These are phyloP conservation scores for Spencermartinsiella europaea DNA, from an alignment of 805 yeast species.

Conservation along the genomic window DNA sequence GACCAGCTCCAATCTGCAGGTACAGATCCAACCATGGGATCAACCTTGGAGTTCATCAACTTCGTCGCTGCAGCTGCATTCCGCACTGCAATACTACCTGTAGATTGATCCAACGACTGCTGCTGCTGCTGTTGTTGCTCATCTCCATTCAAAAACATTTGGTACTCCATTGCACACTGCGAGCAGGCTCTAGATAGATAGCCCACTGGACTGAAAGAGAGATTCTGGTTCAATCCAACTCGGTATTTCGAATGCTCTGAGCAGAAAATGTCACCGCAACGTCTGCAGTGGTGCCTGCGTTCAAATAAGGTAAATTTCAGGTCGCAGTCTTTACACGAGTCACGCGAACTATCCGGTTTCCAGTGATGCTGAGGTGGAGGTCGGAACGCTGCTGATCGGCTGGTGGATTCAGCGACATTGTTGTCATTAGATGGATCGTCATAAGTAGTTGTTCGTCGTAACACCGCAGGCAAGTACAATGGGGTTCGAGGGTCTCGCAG, in stretches of 20 bases:
- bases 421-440: neutral
- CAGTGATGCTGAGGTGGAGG: slow-evolving; percentile 34
- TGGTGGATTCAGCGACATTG: neutral
- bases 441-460: slow-evolving; percentile 42
- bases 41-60: slow-evolving; percentile 14
- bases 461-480: slow-evolving; percentile 84
- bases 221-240: slow-evolving; percentile 47
- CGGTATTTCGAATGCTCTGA: slow-evolving; percentile 57
- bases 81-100: neutral
- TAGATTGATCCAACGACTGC: neutral
- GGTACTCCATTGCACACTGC: slow-evolving; percentile 55
- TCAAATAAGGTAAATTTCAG: slow-evolving; percentile 70
- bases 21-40: slow-evolving; percentile 41
- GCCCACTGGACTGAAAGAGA: slow-evolving; percentile 59
- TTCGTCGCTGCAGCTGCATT: neutral
- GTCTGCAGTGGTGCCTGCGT: slow-evolving; percentile 78
- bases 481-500: slow-evolving; percentile 80
- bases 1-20: slow-evolving; percentile 83
- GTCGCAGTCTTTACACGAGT: slow-evolving; percentile 63
- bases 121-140: neutral
- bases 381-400: neutral
- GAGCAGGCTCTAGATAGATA: slow-evolving; percentile 66
- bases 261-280: slow-evolving; percentile 79
- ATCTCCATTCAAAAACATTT: neutral
- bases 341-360: slow-evolving; percentile 60